phyloP scores from a whole-genome alignment of 345 rosid genomes.

The Punica granatum region DNA sequence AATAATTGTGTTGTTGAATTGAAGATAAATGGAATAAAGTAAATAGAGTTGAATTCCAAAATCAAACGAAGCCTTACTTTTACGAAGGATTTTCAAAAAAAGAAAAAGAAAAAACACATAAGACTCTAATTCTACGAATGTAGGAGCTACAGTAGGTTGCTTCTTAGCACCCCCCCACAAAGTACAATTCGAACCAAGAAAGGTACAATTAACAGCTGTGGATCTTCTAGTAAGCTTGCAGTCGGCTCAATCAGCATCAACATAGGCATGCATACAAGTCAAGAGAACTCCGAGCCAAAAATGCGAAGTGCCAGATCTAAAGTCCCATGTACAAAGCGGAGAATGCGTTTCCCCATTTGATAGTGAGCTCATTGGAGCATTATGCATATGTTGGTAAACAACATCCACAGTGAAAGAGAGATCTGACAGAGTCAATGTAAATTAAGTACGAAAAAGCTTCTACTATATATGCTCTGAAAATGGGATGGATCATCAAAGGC shows the following conservation, averaged over 20 bases:
- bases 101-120: no score
- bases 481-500: background rate
- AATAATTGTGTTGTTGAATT: no score
- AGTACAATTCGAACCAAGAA: background rate
- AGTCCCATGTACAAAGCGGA: background rate
- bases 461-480: background rate
- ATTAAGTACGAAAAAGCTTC: background rate
- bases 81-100: no score
- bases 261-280: background rate
- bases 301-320: background rate
- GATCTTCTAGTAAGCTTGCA: background rate
- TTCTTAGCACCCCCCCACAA: background rate
- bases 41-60: no score
- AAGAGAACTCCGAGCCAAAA: background rate
- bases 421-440: background rate
- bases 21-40: no score
- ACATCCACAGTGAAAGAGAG: background rate
- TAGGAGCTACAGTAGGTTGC: background rate
- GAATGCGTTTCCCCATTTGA: constrained; percentile 2
- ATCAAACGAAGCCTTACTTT: no score
- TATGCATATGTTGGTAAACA: background rate
- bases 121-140: no score
- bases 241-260: background rate
- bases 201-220: background rate
- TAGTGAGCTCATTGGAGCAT: background rate